A percentile compares a stretch with the other conserved stretches of the same genome.
phyloP scores from a whole-genome alignment of 768 basidiomycete species.

The Neoboletus brunneissimus region DNA sequence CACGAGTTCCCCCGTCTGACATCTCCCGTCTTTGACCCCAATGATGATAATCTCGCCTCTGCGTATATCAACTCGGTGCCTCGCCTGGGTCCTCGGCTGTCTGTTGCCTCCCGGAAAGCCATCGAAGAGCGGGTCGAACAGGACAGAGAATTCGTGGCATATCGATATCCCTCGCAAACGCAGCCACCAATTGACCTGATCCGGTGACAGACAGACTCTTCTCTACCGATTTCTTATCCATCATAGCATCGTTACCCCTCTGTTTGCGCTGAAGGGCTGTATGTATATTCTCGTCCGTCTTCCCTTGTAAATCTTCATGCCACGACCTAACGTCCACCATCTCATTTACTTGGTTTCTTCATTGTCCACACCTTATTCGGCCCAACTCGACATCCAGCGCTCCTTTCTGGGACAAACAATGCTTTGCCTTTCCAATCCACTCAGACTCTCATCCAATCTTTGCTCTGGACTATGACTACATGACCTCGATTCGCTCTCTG shows the following conservation, averaged over 20 bases:
- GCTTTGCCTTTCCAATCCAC: slow-evolving; percentile 14
- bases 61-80: slow-evolving; percentile 51
- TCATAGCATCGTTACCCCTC: slow-evolving; percentile 2
- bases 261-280: slow-evolving; percentile 4
- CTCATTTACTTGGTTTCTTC: slow-evolving; percentile 19
- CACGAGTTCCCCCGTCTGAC: slow-evolving; percentile 51
- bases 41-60: slow-evolving; percentile 46
- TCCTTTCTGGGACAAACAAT: slow-evolving; percentile 30
- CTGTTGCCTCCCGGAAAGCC: slow-evolving; percentile 64
- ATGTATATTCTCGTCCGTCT: slow-evolving; percentile 6
- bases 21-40: slow-evolving; percentile 42
- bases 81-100: slow-evolving; percentile 53
- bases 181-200: slow-evolving; percentile 60
- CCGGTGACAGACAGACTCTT: slow-evolving; percentile 32
- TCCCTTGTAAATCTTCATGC: slow-evolving; percentile 21
- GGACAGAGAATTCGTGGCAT: slow-evolving; percentile 80
- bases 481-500: slow-evolving; percentile 9
- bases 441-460: slow-evolving; percentile 15
- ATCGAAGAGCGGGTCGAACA: slow-evolving; percentile 82
- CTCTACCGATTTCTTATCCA: background rate
- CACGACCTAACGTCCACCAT: slow-evolving; percentile 16
- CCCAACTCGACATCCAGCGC: slow-evolving; percentile 16
- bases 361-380: slow-evolving; percentile 14
- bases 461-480: slow-evolving; percentile 31
- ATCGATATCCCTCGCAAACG: slow-evolving; percentile 80